Evolutionary conservation across 768 basidiomycete species (phyloP).

Genomic region (Mycena belliarum): DNA sequence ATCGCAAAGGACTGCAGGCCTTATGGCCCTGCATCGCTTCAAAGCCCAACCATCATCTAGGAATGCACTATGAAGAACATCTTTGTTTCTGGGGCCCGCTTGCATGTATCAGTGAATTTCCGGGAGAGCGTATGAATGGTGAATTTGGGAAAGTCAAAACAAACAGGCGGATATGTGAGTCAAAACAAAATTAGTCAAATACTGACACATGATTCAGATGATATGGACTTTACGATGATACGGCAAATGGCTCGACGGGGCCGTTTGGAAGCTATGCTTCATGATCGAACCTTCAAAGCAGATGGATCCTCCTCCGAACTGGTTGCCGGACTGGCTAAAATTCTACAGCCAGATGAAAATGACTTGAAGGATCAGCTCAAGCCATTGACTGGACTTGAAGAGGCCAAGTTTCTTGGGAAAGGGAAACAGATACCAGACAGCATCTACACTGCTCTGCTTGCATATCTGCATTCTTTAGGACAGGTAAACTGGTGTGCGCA

Average conservation of each 20-base stretch:
- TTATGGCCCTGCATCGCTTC: neutral
- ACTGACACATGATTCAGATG: neutral
- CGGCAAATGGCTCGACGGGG: no score
- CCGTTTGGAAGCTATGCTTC: no score
- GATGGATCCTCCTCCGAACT: no score
- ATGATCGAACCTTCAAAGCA: no score
- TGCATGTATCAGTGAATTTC: conserved; percentile 14
- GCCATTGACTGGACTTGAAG: neutral
- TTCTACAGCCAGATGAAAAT: no score
- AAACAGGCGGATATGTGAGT: conserved; percentile 5
- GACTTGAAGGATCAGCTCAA: no score
- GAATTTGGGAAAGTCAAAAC: conserved; percentile 11
- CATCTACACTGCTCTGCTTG: neutral
- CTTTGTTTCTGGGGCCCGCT: conserved; percentile 20
- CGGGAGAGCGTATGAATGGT: conserved; percentile 20
- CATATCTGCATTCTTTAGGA: neutral
- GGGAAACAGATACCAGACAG: neutral
- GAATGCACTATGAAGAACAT: conserved; percentile 5
- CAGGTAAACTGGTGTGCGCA: neutral
- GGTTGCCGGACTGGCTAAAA: no score
- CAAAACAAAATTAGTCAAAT: neutral
- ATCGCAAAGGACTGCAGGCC: neutral
- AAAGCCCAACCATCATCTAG: neutral
- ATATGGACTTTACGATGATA: neutral
- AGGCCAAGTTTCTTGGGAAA: neutral